Conservation (phyloP, 2,329 filamentous ascomycete species). For the Escovopsis sp. region DNA sequence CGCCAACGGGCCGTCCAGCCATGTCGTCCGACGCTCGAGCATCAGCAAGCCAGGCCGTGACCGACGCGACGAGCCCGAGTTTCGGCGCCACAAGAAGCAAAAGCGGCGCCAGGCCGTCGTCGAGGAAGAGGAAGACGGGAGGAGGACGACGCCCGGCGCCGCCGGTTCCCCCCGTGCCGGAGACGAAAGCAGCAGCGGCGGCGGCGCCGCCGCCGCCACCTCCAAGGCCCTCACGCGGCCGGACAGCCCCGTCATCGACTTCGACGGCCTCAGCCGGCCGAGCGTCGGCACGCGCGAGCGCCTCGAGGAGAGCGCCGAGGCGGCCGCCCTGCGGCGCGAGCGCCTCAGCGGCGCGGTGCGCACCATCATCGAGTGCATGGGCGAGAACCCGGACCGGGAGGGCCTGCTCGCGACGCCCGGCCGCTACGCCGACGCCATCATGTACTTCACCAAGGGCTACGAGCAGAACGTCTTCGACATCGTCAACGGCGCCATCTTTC, state of each 20-base stretch:
- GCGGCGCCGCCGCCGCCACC: not conserved
- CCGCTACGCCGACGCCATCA: slow-evolving; percentile 86
- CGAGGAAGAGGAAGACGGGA: slow-evolving; percentile 1
- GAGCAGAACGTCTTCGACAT: slow-evolving; percentile 86
- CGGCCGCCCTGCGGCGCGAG: slow-evolving; percentile 33
- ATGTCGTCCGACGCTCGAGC: slow-evolving; percentile 29
- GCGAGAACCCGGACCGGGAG: slow-evolving; percentile 51
- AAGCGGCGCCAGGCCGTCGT: slow-evolving; percentile 10
- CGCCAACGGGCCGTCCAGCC: not conserved
- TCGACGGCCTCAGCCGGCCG: slow-evolving; percentile 44
- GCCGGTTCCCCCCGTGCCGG: not conserved
- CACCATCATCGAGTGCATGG: slow-evolving; percentile 52
- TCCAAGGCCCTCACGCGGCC: slow-evolving; percentile 10
- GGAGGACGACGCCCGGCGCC: no score
- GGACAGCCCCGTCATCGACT: slow-evolving; percentile 43
- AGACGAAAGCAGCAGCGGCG: not conserved
- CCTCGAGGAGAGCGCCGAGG: slow-evolving; percentile 34
- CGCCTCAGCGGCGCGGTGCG: slow-evolving; percentile 47
- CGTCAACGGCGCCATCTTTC: slow-evolving; percentile 86
- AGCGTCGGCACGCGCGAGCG: slow-evolving; percentile 49
- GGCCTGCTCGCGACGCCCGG: slow-evolving; percentile 56
- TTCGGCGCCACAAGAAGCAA: slow-evolving; percentile 11
- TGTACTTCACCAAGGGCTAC: slow-evolving; percentile 94
- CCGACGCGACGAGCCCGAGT: slow-evolving; percentile 36
- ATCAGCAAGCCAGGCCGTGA: slow-evolving; percentile 47